Evolutionary conservation across 495 filamentous ascomycete genomes (phyloP).

Genomic region (Neurospora sp.): DNA sequence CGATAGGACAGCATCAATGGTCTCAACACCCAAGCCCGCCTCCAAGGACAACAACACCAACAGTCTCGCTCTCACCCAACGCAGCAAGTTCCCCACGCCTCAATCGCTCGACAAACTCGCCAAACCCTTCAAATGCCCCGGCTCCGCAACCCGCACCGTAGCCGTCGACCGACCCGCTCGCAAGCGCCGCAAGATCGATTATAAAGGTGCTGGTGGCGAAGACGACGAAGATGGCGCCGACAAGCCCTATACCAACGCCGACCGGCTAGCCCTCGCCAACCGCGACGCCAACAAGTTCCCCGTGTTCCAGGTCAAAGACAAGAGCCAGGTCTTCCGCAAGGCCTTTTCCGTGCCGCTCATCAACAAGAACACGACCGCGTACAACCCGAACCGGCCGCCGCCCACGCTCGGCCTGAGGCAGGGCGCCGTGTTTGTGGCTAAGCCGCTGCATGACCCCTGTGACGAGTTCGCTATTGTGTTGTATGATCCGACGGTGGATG

Average conservation of each 20-base stretch:
- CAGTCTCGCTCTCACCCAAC: background rate
- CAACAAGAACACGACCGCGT: constrained; percentile 62
- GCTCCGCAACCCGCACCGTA: constrained; percentile 59
- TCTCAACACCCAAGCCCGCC: constrained; percentile 9
- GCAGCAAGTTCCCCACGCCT: constrained; percentile 28
- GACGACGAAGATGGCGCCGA: constrained; percentile 64
- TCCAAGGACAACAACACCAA: constrained; percentile 17
- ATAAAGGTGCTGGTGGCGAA: constrained; percentile 68
- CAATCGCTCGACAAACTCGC: constrained; percentile 57
- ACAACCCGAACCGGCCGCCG: constrained; percentile 68
- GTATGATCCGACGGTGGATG: constrained; percentile 90
- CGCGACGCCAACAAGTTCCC: constrained; percentile 84
- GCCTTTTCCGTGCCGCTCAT: constrained; percentile 80
- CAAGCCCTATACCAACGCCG: constrained; percentile 80
- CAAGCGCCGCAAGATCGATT: constrained; percentile 84
- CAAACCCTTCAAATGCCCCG: constrained; percentile 90
- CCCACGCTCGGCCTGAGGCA: constrained; percentile 79
- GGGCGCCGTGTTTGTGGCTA: constrained; percentile 78
- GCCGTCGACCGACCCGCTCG: constrained; percentile 72
- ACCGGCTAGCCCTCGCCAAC: constrained; percentile 75
- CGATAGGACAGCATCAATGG: background rate
- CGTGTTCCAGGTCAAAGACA: constrained; percentile 83
- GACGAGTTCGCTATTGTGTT: constrained; percentile 96
- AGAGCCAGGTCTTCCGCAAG: constrained; percentile 66
- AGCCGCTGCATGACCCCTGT: constrained; percentile 89